Evolutionary conservation across 257 asterid genomes (phyloP).

Genomic region (Lycium ferocissimum): DNA sequence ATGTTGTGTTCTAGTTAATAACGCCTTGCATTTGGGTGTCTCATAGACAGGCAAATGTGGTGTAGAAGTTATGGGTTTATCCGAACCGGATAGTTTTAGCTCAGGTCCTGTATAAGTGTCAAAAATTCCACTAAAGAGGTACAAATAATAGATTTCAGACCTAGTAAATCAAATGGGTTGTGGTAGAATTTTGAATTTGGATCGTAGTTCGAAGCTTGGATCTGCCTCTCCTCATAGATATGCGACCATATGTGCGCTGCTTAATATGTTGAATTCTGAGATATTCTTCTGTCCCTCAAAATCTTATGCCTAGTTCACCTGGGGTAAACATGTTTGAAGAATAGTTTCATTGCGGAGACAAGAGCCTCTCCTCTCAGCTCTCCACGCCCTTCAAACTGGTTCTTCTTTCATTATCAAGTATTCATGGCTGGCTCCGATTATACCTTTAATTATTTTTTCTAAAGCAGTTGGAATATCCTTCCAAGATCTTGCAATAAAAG

Average conservation of each 20-base stretch:
- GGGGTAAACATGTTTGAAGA: slow-evolving; percentile 12
- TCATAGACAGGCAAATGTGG: neutral
- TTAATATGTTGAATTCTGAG: neutral
- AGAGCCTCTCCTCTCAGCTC: slow-evolving; percentile 3
- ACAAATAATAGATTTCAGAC: neutral
- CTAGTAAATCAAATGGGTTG: neutral
- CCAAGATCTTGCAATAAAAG: neutral
- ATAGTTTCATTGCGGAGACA: neutral
- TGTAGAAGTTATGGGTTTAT: slow-evolving; percentile 5
- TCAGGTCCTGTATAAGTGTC: neutral
- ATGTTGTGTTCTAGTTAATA: neutral
- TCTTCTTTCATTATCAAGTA: neutral
- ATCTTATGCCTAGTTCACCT: neutral
- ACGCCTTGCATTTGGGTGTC: slow-evolving; percentile 11
- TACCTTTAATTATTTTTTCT: neutral
- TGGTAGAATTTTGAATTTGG: neutral
- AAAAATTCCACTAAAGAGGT: neutral
- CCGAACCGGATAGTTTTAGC: neutral
- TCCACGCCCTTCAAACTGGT: neutral
- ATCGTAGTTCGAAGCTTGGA: neutral
- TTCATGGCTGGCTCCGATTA: neutral
- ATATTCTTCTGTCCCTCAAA: slow-evolving; percentile 1
- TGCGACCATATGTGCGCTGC: neutral
- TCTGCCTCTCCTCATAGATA: neutral
- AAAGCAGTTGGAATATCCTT: slow-evolving; percentile 14